Evolutionary conservation across 2,329 filamentous ascomycete species (phyloP).

Genomic region (Arthrobotrys entomopaga): DNA sequence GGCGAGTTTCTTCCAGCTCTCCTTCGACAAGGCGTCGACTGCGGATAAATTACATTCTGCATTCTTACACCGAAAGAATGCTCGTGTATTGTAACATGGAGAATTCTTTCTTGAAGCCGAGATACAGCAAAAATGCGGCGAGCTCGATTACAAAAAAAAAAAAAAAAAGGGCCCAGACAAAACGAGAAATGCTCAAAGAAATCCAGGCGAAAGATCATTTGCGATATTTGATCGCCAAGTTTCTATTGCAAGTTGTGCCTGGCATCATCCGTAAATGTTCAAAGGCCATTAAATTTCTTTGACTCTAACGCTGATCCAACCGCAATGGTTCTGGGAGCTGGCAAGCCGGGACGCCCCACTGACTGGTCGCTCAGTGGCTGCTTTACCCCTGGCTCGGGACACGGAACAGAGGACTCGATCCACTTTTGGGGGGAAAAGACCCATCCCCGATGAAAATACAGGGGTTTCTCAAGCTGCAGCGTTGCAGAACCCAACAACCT

Average conservation of each 20-base stretch:
- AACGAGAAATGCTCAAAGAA: no score
- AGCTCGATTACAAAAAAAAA: conserved; percentile 41
- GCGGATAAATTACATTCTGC: conserved; percentile 49
- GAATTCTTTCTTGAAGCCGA: conserved; percentile 27
- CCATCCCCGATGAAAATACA: conserved; percentile 34
- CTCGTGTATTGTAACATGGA: conserved; percentile 43
- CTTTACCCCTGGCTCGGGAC: conserved; percentile 32
- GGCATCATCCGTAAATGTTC: conserved; percentile 31
- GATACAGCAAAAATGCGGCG: conserved; percentile 51
- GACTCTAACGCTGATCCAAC: conserved; percentile 44
- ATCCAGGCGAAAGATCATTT: no score
- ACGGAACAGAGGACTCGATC: conserved; percentile 31
- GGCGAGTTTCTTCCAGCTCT: conserved; percentile 3
- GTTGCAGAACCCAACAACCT: conserved; percentile 54
- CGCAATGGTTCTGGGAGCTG: conserved; percentile 10
- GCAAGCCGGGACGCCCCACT: conserved; percentile 20
- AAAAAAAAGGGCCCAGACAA: conserved; percentile 10
- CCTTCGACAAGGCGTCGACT: conserved; percentile 48
- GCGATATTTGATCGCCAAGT: conserved; percentile 48
- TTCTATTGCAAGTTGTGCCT: conserved; percentile 46
- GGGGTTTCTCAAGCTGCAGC: conserved; percentile 28
- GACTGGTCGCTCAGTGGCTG: conserved; percentile 23
- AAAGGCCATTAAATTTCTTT: conserved; percentile 45
- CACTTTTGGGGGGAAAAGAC: conserved; percentile 19
- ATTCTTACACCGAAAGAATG: conserved; percentile 52